These are phyloP conservation scores for Magnaporthiopsis rhizophila DNA, from an alignment of 2,329 filamentous ascomycete genomes.

Conservation along the genomic window DNA sequence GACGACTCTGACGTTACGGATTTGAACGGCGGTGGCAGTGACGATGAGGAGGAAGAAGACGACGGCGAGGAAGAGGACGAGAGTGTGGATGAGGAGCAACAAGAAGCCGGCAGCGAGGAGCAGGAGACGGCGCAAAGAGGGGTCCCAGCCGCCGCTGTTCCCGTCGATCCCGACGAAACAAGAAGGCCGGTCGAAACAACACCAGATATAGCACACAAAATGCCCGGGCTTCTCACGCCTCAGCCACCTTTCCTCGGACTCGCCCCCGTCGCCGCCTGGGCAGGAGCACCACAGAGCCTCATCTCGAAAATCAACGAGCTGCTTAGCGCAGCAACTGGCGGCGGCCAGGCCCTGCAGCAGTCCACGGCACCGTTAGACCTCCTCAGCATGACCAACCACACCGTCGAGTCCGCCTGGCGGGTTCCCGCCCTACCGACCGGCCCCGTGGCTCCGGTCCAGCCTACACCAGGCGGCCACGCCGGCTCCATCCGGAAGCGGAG, in stretches of 20 bases:
- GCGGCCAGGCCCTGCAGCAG: not conserved
- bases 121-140: not conserved
- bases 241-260: not conserved
- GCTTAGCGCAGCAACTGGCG: not conserved
- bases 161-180: not conserved
- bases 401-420: slow-evolving; percentile 30
- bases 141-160: not conserved
- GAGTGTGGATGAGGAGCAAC: slow-evolving; percentile 13
- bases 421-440: slow-evolving; percentile 25
- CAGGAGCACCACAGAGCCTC: not conserved
- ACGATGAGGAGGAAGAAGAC: slow-evolving; percentile 17
- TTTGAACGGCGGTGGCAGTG: slow-evolving; percentile 12
- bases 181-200: not conserved
- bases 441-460: not conserved
- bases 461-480: not conserved
- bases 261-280: not conserved
- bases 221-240: not conserved
- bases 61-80: slow-evolving; percentile 16
- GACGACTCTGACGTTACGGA: slow-evolving; percentile 2
- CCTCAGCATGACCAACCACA: slow-evolving; percentile 12
- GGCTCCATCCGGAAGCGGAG: not conserved
- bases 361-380: slow-evolving; percentile 2
- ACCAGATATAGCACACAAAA: not conserved
- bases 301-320: not conserved
- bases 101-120: not conserved